A percentile compares a stretch with the other conserved stretches of the same genome.
Conservation (phyloP, 129 eudicot species). For the Cynara cardunculus region DNA sequence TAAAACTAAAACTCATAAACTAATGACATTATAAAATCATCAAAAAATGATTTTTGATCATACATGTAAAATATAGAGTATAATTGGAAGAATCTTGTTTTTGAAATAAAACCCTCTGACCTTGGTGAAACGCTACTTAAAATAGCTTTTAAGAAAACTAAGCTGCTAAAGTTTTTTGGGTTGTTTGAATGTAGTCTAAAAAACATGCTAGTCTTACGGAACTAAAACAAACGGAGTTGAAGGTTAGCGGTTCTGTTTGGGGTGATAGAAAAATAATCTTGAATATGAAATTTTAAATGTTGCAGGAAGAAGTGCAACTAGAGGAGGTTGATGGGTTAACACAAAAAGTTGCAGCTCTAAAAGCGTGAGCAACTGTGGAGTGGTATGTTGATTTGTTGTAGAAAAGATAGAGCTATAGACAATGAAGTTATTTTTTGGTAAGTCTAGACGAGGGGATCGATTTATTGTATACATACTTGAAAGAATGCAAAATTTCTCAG, state of each 20-base stretch:
- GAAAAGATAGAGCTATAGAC: neutral
- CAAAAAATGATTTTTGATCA: neutral
- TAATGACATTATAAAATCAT: neutral
- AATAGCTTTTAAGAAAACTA: neutral
- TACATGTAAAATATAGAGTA: neutral
- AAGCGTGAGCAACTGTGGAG: constrained; percentile 24
- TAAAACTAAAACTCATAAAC: no score
- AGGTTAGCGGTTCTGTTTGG: neutral
- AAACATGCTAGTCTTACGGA: neutral
- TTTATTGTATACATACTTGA: neutral
- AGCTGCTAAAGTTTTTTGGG: neutral
- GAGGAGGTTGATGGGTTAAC: constrained; percentile 63
- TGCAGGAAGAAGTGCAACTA: constrained; percentile 57
- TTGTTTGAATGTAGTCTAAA: no score
- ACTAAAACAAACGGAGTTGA: neutral
- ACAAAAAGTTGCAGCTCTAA: constrained; percentile 43
- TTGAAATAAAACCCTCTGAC: no score
- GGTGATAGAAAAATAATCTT: neutral
- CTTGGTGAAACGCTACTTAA: neutral
- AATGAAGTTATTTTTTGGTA: neutral
- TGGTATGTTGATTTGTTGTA: neutral
- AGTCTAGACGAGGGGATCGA: neutral
- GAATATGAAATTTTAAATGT: neutral
- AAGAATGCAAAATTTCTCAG: neutral
- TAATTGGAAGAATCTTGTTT: neutral